Base-by-base conservation (phyloP, 1,139 yeast genomes). In the Candida gigantensis region DNA sequence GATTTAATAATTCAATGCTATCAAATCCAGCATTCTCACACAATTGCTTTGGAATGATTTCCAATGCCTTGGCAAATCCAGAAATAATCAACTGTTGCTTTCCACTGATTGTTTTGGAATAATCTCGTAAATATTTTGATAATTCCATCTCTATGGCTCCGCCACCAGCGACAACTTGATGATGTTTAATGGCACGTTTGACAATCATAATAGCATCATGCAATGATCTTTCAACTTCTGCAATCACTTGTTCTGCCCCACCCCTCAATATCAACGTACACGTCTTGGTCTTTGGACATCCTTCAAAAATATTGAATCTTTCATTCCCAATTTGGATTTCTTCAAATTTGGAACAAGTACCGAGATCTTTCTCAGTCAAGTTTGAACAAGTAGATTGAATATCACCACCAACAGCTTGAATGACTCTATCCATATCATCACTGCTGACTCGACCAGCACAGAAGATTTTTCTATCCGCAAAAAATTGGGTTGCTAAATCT, bases 201-300 rank as follows among this genome's bases (percentile, higher is more conserved):
- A 92, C 97, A 61, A 94, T 89, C 98, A 92, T 92, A 36, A 92
- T 89, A 35, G 98, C 98, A 65, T 92, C 99, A 57, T 92, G 98
- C 49, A 92, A 73, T 3, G 97, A 90, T 61, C 99, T 79, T 62
- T 92, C 98, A 25, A 92, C 97, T 68, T 92, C 99, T 25, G 96
- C 97, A 58, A 94, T 90, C 37, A 92, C 96, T 71, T 92, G 98
- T 55, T 89, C 97, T 12, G 97, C 96, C 49, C 98, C 98, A 49
- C 99, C 99, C 64, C 99, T 81, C 55, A 92, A 73, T 32, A 92
- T 72, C 51, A 92, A 72, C 9, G 99, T 92, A 68, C 97, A 90
- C 1, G 98, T 90, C 66, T 84, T 84, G 33, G 97, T 86, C 61
- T 81, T 73, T 41, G 97, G 92, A 62, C 97, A 88, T 23, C 97